A percentile compares a stretch with the other conserved stretches of the same genome.
Evolutionary conservation across 2,329 filamentous ascomycete genomes (phyloP).

Genomic region (Aphanoascus verrucosus): DNA sequence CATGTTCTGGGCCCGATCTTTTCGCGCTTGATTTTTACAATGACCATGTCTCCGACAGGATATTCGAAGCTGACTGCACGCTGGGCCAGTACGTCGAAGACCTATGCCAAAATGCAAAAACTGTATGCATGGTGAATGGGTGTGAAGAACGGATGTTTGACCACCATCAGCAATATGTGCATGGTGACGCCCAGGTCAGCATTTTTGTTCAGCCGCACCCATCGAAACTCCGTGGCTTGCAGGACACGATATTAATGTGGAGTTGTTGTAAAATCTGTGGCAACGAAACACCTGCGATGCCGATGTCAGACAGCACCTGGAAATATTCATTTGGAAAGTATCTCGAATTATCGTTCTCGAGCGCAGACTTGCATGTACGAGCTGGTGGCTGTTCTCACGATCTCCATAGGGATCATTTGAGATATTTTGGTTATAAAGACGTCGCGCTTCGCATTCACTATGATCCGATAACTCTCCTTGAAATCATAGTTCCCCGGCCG

Average conservation of each 20-base stretch:
- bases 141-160: conserved; percentile 84
- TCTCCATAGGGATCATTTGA: conserved; percentile 79
- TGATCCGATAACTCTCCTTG: conserved; percentile 81
- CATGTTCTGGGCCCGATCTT: conserved; percentile 83
- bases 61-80: conserved; percentile 73
- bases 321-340: conserved; percentile 99
- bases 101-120: conserved; percentile 63
- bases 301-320: conserved; percentile 91
- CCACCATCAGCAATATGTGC: conserved; percentile 93
- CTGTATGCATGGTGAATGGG: conserved; percentile 68
- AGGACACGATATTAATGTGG: conserved; percentile 89
- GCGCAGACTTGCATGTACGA: conserved; percentile 63
- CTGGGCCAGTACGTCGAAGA: conserved; percentile 93
- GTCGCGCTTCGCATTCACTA: conserved; percentile 82
- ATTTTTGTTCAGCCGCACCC: conserved; percentile 73
- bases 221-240: conserved; percentile 52
- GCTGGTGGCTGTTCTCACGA: conserved; percentile 78
- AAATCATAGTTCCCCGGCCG: conserved; percentile 83
- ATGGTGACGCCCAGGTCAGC: conserved; percentile 86
- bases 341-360: conserved; percentile 95
- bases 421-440: conserved; percentile 84
- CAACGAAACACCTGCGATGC: conserved; percentile 75
- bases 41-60: conserved; percentile 62
- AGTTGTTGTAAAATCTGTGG: conserved; percentile 88
- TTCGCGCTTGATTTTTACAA: conserved; percentile 88